Conservation (phyloP, 495 filamentous ascomycete genomes). For the Trichoderma gamsii region DNA sequence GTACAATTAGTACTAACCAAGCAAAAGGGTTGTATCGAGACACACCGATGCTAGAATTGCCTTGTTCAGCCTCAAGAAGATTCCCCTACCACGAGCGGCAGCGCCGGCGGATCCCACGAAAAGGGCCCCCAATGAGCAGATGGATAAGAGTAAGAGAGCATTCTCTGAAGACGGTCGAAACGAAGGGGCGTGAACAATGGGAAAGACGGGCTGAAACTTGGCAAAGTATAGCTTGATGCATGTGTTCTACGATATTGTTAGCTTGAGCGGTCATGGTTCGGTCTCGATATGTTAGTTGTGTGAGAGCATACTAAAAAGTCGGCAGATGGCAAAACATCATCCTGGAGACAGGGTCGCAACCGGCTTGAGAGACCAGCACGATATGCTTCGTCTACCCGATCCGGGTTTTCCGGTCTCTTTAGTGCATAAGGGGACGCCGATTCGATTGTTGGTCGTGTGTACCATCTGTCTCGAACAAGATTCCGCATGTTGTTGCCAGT, state of each 20-base stretch:
- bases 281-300: neutral
- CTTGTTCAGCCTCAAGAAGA: neutral
- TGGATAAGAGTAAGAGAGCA: slow-evolving; percentile 20
- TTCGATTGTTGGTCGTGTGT: neutral
- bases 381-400: slow-evolving; percentile 12
- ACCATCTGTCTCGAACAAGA: neutral
- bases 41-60: neutral
- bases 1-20: slow-evolving; percentile 15
- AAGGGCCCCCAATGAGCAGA: slow-evolving; percentile 21
- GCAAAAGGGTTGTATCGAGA: neutral
- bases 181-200: slow-evolving; percentile 19
- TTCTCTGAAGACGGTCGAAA: slow-evolving; percentile 21
- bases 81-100: slow-evolving; percentile 16
- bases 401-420: neutral
- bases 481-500: neutral
- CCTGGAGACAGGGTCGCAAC: neutral
- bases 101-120: slow-evolving; percentile 20
- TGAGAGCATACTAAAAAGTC: neutral
- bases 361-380: neutral
- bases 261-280: neutral
- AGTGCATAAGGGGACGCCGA: neutral
- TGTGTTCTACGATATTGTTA: slow-evolving; percentile 13
- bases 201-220: slow-evolving; percentile 21
- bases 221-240: slow-evolving; percentile 22
- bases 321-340: neutral